phyloP scores from a whole-genome alignment of 768 basidiomycete genomes.

The Leccinum obscurum region DNA sequence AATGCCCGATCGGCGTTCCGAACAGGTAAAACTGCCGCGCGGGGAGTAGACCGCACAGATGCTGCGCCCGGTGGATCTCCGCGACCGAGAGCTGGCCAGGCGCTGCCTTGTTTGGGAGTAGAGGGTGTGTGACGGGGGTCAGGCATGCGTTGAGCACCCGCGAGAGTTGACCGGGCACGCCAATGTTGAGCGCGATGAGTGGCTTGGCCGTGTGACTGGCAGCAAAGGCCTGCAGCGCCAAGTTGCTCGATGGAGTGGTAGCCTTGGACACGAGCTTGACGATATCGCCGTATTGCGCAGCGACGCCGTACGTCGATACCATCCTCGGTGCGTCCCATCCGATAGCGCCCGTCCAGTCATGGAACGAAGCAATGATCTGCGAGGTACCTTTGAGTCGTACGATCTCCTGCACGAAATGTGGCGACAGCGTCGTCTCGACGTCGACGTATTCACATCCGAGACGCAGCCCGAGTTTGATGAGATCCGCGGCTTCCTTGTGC shows the following conservation, averaged over 20 bases:
- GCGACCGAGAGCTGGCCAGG: constrained; percentile 91
- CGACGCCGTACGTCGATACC: constrained; percentile 67
- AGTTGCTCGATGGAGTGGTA: constrained; percentile 70
- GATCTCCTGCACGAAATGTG: constrained; percentile 59
- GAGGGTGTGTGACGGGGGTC: constrained; percentile 88
- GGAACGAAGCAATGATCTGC: constrained; percentile 89
- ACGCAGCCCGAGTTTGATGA: constrained; percentile 76
- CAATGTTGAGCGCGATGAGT: constrained; percentile 95
- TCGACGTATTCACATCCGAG: constrained; percentile 92
- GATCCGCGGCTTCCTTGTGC: constrained; percentile 66
- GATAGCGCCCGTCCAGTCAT: constrained; percentile 87
- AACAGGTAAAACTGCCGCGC: constrained; percentile 79
- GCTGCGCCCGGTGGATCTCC: constrained; percentile 80
- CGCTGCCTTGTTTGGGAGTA: constrained; percentile 83
- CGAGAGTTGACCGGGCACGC: constrained; percentile 83
- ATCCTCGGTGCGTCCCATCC: constrained; percentile 73
- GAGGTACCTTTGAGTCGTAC: constrained; percentile 65
- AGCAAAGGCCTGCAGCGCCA: constrained; percentile 74
- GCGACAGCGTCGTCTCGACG: constrained; percentile 78
- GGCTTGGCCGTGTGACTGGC: constrained; percentile 64
- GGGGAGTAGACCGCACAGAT: constrained; percentile 79
- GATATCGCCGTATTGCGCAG: constrained; percentile 75
- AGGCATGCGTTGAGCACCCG: constrained; percentile 83
- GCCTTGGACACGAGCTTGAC: constrained; percentile 93
- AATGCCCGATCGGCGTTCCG: constrained; percentile 84